A percentile compares a stretch with the other conserved stretches of the same genome.
Conservation (phyloP, 148 eudicot genomes). For the Simmondsia chinensis region DNA sequence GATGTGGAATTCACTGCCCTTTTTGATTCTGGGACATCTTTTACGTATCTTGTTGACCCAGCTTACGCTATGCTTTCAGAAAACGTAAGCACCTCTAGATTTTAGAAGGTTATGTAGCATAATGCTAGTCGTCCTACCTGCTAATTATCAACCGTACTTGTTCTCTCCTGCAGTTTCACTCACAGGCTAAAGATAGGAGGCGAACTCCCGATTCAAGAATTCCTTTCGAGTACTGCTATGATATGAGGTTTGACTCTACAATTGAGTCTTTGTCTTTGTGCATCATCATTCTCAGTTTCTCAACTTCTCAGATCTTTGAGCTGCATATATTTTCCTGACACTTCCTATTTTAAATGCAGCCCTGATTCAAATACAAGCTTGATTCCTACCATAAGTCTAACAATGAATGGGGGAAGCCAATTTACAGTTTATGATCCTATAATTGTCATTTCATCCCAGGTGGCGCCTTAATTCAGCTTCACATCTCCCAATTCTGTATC, state of each 20-base stretch:
- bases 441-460: conserved; percentile 67
- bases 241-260: conserved; percentile 24
- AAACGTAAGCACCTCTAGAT: conserved; percentile 35
- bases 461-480: conserved; percentile 9
- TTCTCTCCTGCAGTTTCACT: conserved; percentile 32
- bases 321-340: conserved; percentile 9
- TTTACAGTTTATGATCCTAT: conserved; percentile 63
- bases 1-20: conserved; percentile 60
- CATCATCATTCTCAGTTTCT: too few relatives aligned
- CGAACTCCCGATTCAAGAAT: conserved; percentile 34
- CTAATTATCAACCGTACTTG: background rate
- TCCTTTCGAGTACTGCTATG: conserved; percentile 41
- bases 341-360: conserved; percentile 23
- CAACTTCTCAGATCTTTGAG: background rate
- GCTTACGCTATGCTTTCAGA: conserved; percentile 42
- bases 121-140: background rate
- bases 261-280: too few relatives aligned
- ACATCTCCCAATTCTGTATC: background rate
- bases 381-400: conserved; percentile 57
- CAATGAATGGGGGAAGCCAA: conserved; percentile 59
- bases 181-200: conserved; percentile 28
- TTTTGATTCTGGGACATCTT: conserved; percentile 91
- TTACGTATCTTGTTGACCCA: conserved; percentile 71
- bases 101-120: background rate
- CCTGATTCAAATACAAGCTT: conserved; percentile 59